Conservation (phyloP, 345 rosid genomes). For the Populus pruinosa region DNA sequence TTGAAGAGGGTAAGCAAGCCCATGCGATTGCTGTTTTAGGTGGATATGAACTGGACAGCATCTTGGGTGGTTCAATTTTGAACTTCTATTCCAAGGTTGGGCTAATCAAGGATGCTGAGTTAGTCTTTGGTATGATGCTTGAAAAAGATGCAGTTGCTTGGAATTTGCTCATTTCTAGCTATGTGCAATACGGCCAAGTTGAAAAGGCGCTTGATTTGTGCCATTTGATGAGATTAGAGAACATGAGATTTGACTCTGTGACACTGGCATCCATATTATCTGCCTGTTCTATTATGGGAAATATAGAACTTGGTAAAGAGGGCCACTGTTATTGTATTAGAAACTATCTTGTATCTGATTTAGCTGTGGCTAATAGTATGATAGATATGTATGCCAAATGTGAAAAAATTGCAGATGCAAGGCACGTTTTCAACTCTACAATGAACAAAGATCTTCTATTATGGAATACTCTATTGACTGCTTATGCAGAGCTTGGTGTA, state of each 20-base stretch:
- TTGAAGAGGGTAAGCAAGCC: constrained; percentile 68
- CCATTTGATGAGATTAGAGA: constrained; percentile 45
- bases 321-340: constrained; percentile 64
- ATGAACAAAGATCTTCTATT: constrained; percentile 42
- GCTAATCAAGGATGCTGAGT: constrained; percentile 60
- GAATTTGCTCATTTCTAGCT: constrained; percentile 71
- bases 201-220: constrained; percentile 55
- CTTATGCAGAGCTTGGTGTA: constrained; percentile 56
- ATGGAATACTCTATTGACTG: constrained; percentile 66
- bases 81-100: constrained; percentile 75
- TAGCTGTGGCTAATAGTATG: constrained; percentile 47
- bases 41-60: constrained; percentile 57
- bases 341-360: constrained; percentile 49
- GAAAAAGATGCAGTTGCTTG: constrained; percentile 69
- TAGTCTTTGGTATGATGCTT: constrained; percentile 44
- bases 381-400: constrained; percentile 65
- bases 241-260: constrained; percentile 60
- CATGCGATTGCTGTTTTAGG: constrained; percentile 55
- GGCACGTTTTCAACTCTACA: constrained; percentile 44
- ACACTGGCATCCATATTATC: constrained; percentile 58
- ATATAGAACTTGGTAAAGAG: constrained; percentile 51
- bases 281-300: constrained; percentile 42
- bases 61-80: constrained; percentile 62
- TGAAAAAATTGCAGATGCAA: constrained; percentile 47
- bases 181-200: constrained; percentile 43